Percentiles rank a stretch among this genome's conserved stretches.
phyloP scores from a whole-genome alignment of 2,329 filamentous ascomycete species.

The Alternaria sp. region DNA sequence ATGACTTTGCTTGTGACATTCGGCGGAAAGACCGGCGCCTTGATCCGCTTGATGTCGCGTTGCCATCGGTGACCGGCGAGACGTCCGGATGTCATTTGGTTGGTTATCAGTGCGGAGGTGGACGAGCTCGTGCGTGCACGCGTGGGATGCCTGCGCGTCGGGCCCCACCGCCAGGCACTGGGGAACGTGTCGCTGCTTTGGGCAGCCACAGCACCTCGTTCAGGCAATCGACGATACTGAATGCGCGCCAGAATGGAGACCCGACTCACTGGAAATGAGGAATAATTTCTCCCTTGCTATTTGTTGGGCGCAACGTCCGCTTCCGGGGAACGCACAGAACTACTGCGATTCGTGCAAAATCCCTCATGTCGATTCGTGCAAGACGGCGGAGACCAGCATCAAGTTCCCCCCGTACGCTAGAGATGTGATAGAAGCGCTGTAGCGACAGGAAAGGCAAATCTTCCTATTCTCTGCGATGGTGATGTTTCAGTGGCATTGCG shows the following conservation, averaged over 20 bases:
- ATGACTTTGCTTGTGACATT: conserved; percentile 12
- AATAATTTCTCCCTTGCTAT: conserved; percentile 5
- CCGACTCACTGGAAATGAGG: conserved; percentile 21
- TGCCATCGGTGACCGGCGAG: conserved; percentile 17
- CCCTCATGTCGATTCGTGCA: conserved; percentile 23
- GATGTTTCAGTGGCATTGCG: conserved; percentile 10
- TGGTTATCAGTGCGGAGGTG: conserved; percentile 13
- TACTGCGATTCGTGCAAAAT: conserved; percentile 20
- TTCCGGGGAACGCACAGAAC: conserved; percentile 14
- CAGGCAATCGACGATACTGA: conserved; percentile 17
- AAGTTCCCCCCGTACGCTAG: conserved; percentile 42
- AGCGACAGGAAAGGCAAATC: conserved; percentile 19
- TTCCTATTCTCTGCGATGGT: conserved; percentile 1
- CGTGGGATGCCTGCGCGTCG: conserved; percentile 10
- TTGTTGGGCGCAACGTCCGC: conserved; percentile 12
- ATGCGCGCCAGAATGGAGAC: conserved; percentile 16
- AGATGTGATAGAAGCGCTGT: conserved; percentile 14
- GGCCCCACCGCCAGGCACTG: conserved; percentile 16
- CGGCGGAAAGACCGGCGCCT: conserved; percentile 5
- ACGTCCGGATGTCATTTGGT: conserved; percentile 4
- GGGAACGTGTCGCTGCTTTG: conserved; percentile 18
- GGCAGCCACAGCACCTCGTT: conserved; percentile 4
- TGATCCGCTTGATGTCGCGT: conserved; percentile 4
- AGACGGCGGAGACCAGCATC: conserved; percentile 27
- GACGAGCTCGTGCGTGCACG: conserved; percentile 12